Percentiles rank a stretch among this genome's conserved stretches.
Evolutionary conservation across 2,329 filamentous ascomycete species (phyloP).

Genomic region (Dothideomycetidae sp.): DNA sequence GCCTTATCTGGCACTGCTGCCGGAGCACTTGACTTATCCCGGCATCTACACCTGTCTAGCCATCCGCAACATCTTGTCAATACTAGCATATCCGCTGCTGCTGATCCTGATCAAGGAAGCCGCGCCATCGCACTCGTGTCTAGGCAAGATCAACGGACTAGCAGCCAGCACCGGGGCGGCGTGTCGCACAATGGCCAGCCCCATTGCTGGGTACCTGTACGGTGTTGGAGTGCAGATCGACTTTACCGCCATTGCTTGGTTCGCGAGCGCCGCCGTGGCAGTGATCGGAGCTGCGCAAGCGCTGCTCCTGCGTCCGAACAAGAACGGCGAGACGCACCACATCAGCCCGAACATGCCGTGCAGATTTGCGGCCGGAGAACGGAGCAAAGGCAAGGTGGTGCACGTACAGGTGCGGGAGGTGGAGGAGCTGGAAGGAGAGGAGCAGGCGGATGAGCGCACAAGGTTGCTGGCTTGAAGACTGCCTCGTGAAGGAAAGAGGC

Average conservation of each 20-base stretch:
- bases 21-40: conserved; percentile 38
- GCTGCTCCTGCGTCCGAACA: conserved; percentile 39
- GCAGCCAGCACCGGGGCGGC: conserved; percentile 59
- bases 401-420: conserved; percentile 4
- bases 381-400: neutral
- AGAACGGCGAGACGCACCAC: conserved; percentile 23
- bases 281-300: conserved; percentile 42
- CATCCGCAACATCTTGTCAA: conserved; percentile 53
- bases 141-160: conserved; percentile 59
- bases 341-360: conserved; percentile 16
- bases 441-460: neutral
- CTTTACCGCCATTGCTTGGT: conserved; percentile 50
- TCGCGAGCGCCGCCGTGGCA: conserved; percentile 43
- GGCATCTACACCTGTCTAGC: conserved; percentile 53
- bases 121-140: conserved; percentile 44
- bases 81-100: conserved; percentile 53
- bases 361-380: conserved; percentile 11
- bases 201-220: conserved; percentile 53
- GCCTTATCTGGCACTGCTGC: conserved; percentile 50
- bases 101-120: conserved; percentile 62
- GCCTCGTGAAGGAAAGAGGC: too few relatives aligned
- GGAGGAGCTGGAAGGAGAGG: neutral
- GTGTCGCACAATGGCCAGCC: conserved; percentile 55
- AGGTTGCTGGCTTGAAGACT: conserved; percentile 3
- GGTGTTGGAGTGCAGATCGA: conserved; percentile 42